These are phyloP conservation scores for Aschersonia sp. DNA, from an alignment of 2,329 filamentous ascomycete genomes.

Conservation along the genomic window DNA sequence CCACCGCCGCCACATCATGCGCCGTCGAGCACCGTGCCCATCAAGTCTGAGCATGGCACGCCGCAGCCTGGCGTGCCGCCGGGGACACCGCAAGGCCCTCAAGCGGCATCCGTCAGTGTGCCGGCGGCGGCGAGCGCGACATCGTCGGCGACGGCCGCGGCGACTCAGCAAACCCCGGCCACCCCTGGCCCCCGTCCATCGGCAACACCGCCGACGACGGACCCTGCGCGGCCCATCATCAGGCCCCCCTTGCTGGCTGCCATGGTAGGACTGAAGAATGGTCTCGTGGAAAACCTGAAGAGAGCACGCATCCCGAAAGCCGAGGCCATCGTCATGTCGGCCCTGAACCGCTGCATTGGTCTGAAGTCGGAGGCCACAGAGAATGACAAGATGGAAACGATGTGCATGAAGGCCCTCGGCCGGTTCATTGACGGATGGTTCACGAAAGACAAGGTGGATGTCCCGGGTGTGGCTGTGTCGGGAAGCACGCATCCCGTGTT, in stretches of 20 bases:
- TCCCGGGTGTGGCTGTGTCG: conserved; percentile 13
- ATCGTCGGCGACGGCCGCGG: conserved; percentile 1
- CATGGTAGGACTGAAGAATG: conserved; percentile 30
- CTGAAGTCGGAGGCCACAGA: conserved; percentile 29
- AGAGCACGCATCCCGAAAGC: conserved; percentile 26
- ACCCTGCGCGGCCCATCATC: conserved; percentile 22
- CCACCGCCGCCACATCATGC: neutral
- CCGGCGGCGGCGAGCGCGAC: conserved; percentile 3
- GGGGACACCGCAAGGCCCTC: no score
- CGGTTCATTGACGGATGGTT: conserved; percentile 28
- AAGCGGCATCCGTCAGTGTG: no score
- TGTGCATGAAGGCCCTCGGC: conserved; percentile 27
- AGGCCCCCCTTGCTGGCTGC: conserved; percentile 27
- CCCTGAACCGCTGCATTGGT: conserved; percentile 34
- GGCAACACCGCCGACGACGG: conserved; percentile 11
- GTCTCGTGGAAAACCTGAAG: conserved; percentile 29
- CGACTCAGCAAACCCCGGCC: conserved; percentile 6
- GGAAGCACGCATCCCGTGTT: conserved; percentile 15
- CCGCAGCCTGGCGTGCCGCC: no score
- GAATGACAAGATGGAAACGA: conserved; percentile 30
- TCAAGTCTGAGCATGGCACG: no score
- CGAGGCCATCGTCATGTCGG: conserved; percentile 35
- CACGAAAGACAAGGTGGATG: conserved; percentile 19
- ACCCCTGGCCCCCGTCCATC: conserved; percentile 10
- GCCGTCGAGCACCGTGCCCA: neutral